Evolutionary conservation across 202 grass and related monocot genomes (phyloP).

Genomic region (Saccharum hybrid): DNA sequence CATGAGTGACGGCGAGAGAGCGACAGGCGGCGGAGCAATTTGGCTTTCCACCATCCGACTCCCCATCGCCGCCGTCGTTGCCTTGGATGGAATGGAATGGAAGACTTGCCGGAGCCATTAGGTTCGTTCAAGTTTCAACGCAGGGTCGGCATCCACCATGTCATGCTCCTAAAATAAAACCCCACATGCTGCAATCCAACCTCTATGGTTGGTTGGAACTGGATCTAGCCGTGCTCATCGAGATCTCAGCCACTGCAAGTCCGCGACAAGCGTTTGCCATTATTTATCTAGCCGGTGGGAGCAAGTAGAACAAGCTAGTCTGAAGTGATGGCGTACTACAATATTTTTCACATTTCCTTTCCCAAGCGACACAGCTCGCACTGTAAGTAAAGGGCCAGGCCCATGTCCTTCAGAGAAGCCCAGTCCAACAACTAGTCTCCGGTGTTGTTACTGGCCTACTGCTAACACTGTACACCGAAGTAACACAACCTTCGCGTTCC

Average conservation of each 20-base stretch:
- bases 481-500: not conserved
- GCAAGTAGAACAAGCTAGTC: not conserved
- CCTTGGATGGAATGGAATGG: too few relatives aligned
- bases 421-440: not conserved
- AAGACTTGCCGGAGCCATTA: not conserved
- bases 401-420: not conserved
- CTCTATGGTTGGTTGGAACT: not conserved
- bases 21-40: not conserved
- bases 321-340: not conserved
- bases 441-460: not conserved
- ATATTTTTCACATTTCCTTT: too few relatives aligned
- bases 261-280: not conserved
- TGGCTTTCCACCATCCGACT: not conserved
- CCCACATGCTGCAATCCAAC: not conserved
- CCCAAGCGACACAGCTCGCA: too few relatives aligned
- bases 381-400: not conserved
- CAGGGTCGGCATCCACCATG: not conserved
- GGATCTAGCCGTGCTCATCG: not conserved
- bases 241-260: constrained; percentile 21
- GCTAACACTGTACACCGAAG: too few relatives aligned
- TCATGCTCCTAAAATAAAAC: not conserved
- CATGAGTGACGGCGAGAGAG: not conserved
- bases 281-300: not conserved
- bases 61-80: not conserved
- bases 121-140: not conserved